Evolutionary conservation across 495 filamentous ascomycete genomes (phyloP).

Genomic region (Xylaria flabelliformis): DNA sequence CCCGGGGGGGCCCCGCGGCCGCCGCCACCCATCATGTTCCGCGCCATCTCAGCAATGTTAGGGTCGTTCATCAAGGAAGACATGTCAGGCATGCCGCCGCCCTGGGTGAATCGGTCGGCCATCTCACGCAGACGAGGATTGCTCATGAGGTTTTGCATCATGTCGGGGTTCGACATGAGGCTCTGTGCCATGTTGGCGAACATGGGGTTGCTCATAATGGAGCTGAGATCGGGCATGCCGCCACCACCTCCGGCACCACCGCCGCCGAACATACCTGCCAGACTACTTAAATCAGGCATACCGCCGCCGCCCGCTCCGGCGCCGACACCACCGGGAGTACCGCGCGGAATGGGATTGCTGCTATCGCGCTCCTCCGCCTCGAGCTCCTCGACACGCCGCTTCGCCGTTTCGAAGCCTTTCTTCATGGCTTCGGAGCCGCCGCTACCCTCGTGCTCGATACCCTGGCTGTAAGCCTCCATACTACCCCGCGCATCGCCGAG

Average conservation of each 20-base stretch:
- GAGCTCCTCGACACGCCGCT: conserved; percentile 78
- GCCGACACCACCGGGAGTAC: conserved; percentile 57
- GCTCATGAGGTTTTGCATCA: conserved; percentile 88
- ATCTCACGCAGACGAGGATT: conserved; percentile 88
- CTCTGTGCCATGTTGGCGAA: conserved; percentile 95
- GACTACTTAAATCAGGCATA: conserved; percentile 38
- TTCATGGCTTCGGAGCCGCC: conserved; percentile 90
- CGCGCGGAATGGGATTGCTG: conserved; percentile 55
- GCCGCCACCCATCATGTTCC: conserved; percentile 74
- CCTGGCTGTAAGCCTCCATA: conserved; percentile 93
- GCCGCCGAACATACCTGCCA: conserved; percentile 35
- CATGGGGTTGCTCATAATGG: conserved; percentile 97
- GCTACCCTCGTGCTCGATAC: conserved; percentile 92
- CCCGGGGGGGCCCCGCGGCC: conserved; percentile 48
- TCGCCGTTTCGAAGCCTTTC: conserved; percentile 91
- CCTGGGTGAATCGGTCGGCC: conserved; percentile 71
- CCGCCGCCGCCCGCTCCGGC: conserved; percentile 57
- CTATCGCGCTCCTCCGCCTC: conserved; percentile 49
- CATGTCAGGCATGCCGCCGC: conserved; percentile 83
- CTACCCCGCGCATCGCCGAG: conserved; percentile 86
- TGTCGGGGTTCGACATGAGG: conserved; percentile 92
- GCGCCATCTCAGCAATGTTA: conserved; percentile 87
- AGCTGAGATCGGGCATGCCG: conserved; percentile 83
- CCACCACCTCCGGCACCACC: conserved; percentile 66
- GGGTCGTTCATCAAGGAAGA: conserved; percentile 86